Percentiles rank a stretch among this genome's conserved stretches.
Conservation (phyloP, 371 early-diverging fungal species). For the Saksenaea vasiformis region DNA sequence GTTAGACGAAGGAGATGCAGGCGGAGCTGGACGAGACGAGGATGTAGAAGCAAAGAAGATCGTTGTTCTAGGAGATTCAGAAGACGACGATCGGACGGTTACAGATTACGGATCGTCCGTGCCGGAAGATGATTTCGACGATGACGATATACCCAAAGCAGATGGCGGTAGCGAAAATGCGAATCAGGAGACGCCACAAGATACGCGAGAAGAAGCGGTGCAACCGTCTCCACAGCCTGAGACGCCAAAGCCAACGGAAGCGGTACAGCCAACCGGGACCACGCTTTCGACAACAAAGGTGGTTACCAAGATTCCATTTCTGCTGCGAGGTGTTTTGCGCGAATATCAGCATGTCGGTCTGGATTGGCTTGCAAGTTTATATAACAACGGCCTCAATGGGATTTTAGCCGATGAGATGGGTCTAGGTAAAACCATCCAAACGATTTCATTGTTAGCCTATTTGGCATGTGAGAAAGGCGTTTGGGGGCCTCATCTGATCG, state of each 20-base stretch:
- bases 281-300: slow-evolving; percentile 47
- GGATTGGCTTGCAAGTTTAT: slow-evolving; percentile 86
- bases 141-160: slow-evolving; percentile 18
- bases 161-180: not conserved
- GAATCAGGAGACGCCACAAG: not conserved
- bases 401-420: slow-evolving; percentile 99
- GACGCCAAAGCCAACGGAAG: slow-evolving; percentile 5
- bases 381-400: slow-evolving; percentile 92
- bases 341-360: slow-evolving; percentile 80
- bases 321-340: slow-evolving; percentile 70
- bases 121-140: slow-evolving; percentile 30
- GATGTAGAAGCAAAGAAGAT: slow-evolving; percentile 11
- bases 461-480: slow-evolving; percentile 71
- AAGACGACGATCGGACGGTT: slow-evolving; percentile 49
- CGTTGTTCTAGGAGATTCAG: slow-evolving; percentile 17
- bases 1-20: slow-evolving; percentile 16
- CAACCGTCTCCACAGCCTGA: not conserved
- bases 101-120: slow-evolving; percentile 43
- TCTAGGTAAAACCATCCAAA: slow-evolving; percentile 97
- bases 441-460: slow-evolving; percentile 83
- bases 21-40: not conserved
- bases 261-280: slow-evolving; percentile 27
- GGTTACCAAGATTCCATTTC: slow-evolving; percentile 55
- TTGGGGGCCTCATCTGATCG: slow-evolving; percentile 88
- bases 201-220: not conserved